These are phyloP conservation scores for Globisporangium iwayamae DNA, from an alignment of 352 stramenopile genomes.

Conservation along the genomic window DNA sequence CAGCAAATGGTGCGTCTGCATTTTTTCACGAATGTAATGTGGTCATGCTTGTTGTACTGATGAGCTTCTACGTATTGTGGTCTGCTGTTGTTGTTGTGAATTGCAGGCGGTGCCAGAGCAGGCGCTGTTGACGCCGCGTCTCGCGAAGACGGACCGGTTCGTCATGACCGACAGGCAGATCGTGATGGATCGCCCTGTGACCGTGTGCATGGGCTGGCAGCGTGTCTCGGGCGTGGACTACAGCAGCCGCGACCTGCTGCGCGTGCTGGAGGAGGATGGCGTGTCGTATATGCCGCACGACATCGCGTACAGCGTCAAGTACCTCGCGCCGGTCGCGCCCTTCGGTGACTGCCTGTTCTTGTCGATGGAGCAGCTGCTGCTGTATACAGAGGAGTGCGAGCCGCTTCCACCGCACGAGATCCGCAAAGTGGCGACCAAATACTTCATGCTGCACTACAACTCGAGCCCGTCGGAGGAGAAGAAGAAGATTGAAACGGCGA, in stretches of 20 bases:
- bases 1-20: conserved; percentile 55
- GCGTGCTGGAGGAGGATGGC: conserved; percentile 80
- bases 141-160: conserved; percentile 43
- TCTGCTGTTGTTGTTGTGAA: neutral
- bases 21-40: neutral
- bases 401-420: conserved; percentile 64
- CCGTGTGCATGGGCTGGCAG: conserved; percentile 85
- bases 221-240: conserved; percentile 72
- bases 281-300: conserved; percentile 84
- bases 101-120: conserved; percentile 51
- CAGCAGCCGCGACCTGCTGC: conserved; percentile 68
- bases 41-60: conserved; percentile 1
- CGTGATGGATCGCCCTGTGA: conserved; percentile 69
- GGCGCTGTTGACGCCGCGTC: conserved; percentile 59
- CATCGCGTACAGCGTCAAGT: conserved; percentile 87
- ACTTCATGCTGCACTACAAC: conserved; percentile 72
- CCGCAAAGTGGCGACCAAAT: conserved; percentile 68
- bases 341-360: conserved; percentile 87
- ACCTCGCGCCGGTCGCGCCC: conserved; percentile 72
- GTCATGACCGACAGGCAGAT: conserved; percentile 56
- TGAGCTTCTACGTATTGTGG: neutral
- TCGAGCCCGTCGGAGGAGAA: conserved; percentile 53
- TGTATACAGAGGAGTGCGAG: conserved; percentile 85
- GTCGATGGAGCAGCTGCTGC: conserved; percentile 82
- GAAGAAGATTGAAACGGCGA: conserved; percentile 77